Conservation (phyloP, 306 rosid species). For the Begonia peltatifolia region DNA sequence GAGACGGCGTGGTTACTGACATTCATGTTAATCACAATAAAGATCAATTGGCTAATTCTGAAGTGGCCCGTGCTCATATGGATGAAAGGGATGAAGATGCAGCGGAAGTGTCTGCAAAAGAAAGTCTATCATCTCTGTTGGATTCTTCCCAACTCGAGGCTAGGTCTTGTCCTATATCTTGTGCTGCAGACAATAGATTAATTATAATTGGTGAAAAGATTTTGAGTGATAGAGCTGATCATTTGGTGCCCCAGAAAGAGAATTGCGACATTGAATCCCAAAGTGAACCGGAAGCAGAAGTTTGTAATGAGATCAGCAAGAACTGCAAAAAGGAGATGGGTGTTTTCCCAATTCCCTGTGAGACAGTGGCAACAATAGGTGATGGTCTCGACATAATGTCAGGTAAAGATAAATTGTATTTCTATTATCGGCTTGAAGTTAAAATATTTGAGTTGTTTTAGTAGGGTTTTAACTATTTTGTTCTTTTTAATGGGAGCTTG, state of each 20-base stretch:
- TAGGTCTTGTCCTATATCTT: constrained; percentile 20
- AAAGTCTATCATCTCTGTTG: too few species aligned
- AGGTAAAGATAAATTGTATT: constrained; percentile 6
- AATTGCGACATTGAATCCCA: constrained; percentile 17
- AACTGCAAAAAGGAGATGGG: constrained; percentile 23
- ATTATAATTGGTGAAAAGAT: constrained; percentile 16
- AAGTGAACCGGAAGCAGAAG: constrained; percentile 15
- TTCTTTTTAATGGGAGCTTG: neutral
- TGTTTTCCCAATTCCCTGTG: constrained; percentile 13
- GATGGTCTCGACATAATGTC: constrained; percentile 13
- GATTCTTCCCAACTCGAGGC: constrained; percentile 13
- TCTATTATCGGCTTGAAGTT: constrained; percentile 7
- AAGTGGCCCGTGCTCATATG: constrained; percentile 17
- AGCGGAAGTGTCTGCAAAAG: constrained; percentile 3
- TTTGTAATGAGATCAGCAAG: constrained; percentile 18
- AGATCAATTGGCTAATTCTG: constrained; percentile 12
- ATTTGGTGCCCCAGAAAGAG: constrained; percentile 17
- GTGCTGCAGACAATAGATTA: constrained; percentile 14
- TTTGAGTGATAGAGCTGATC: constrained; percentile 4
- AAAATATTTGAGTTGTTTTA: neutral
- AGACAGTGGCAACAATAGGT: constrained; percentile 24
- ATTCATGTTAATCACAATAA: constrained; percentile 16
- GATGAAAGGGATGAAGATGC: constrained; percentile 26
- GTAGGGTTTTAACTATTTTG: neutral
- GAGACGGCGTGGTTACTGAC: constrained; percentile 13